A percentile compares a stretch with the other conserved stretches of the same genome.
These are phyloP conservation scores for Tardiomyces digboiensis DNA, from an alignment of 1,139 yeast genomes.

Conservation along the genomic window DNA sequence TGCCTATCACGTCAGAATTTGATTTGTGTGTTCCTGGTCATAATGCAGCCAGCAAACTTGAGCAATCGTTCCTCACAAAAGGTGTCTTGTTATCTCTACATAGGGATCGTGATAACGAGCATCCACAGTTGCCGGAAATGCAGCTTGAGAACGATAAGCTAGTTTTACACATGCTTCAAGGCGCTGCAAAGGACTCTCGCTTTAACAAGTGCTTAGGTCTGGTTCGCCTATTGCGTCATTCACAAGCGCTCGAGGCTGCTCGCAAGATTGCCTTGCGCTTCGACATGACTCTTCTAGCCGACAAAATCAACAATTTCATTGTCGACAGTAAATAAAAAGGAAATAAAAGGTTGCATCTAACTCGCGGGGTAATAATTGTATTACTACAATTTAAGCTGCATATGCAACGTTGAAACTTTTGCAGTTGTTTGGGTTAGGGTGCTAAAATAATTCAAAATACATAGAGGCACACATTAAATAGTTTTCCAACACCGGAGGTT, in stretches of 20 bases:
- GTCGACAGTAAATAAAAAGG: no score
- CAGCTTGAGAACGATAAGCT: slow-evolving; percentile 51
- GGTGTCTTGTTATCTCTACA: slow-evolving; percentile 16
- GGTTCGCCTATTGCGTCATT: slow-evolving; percentile 60
- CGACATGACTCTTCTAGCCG: slow-evolving; percentile 55
- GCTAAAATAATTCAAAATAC: no score
- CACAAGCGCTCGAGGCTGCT: slow-evolving; percentile 78
- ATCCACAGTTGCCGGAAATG: slow-evolving; percentile 13
- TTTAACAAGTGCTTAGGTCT: slow-evolving; percentile 60
- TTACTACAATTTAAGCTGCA: no score
- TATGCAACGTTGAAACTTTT: no score
- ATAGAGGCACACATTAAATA: no score
- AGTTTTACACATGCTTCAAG: slow-evolving; percentile 65
- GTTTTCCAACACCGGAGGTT: no score
- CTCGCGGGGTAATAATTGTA: no score
- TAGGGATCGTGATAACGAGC: slow-evolving; percentile 15
- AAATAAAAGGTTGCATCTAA: no score
- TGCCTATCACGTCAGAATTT: slow-evolving; percentile 76
- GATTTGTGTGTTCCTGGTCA: slow-evolving; percentile 52
- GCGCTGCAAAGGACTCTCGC: slow-evolving; percentile 61
- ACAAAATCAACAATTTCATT: slow-evolving; percentile 37
- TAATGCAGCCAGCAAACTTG: slow-evolving; percentile 21
- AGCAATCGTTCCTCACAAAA: slow-evolving; percentile 10
- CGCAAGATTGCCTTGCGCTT: slow-evolving; percentile 74
- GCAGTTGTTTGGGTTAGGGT: no score